Evolutionary conservation across 2,329 filamentous ascomycete species (phyloP), one percentile per base, ranked within the genome.

Genomic region (Elsinoe batatas): DNA sequence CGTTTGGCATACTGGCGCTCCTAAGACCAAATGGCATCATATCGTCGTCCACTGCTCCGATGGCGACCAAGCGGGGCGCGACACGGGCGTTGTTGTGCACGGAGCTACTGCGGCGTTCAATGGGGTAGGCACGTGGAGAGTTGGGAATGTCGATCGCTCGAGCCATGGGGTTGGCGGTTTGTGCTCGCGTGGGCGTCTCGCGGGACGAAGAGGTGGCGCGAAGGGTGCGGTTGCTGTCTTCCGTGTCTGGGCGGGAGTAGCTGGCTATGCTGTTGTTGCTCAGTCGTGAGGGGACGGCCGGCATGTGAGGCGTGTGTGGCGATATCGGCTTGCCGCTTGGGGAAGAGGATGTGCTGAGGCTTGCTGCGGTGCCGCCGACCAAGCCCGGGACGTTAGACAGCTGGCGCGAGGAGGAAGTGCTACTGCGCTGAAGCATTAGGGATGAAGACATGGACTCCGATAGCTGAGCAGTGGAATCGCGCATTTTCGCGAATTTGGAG

Each of bases 361-460:
- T 89, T 7, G 53, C 42, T 33, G 53, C 53, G 3, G 85, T 85
- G 6, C 78, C 79, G 20, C 73, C 76, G 49, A 80, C 71, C 73
- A 83, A 79, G 5, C 78, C 77, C 17, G 82, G 80, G 11, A 83
- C 79, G 44, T 78, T 81, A 5, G 80, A 80, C 0, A 90, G 78
- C 54, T 88, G 85, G 68, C 90, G 88, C 58, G 85, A 82, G 1
- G 81, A 83, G 0, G 90, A 88, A 57, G 82, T 87, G 3, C 87
- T 89, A 0, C 89, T 93, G 37, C 88, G 82, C 46, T 95, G 87
- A 57, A 96, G 74, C 62, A 94, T 82, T 64, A 90, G 79, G 0
- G 91, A 97, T 0, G 89, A 93, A 26, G 88, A 89, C 79, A 98
- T 89, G 0, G 90, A 95, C 54, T 98, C 93, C 0, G 89, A 94